Evolutionary conservation across 345 rosid genomes (phyloP), one percentile per base, ranked within the genome.

Genomic region (Citrus unshiu): DNA sequence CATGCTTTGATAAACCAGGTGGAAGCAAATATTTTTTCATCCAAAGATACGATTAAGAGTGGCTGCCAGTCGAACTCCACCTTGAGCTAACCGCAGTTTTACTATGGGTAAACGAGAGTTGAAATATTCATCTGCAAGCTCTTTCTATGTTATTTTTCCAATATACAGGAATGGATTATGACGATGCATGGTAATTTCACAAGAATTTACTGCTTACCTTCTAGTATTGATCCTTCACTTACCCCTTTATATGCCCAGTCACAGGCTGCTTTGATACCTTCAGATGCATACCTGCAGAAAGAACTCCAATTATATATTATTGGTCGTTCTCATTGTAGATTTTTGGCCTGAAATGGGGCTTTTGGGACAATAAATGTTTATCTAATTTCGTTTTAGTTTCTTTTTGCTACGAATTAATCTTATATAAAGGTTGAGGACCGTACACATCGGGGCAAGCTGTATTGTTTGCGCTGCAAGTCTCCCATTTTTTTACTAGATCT

Each of bases 231-330:
- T 57, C 88, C 98, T 61, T 92, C 86, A 13, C 62, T 70, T 2
- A 77, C 98, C 1, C 92, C 96, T 83, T 92, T 91, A 62, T 95
- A 93, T 7, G 99, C 95, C 97, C 96, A 91, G 35, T 91, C 90
- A 74, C 99, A 93, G 3, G 98, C 98, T 18, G 95, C 93, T 82
- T 87, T 84, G 54, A 89, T 90, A 7, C 98, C 85, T 88, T 92
- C 99, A 5, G 94, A 81, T 83, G 98, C 98, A 72, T 95, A 95
- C 49, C 98, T 95, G 82, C 75, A 7, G 18, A 71, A 75, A 76
- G 6, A 18, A 29, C 37, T 4, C 62, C 10, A 43, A 32, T 51
- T 13, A 64, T 29, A 13, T 5, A 65, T 19, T 24, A 46, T 54
- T 10, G 10, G 5, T 40, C 21, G 6, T 67, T 8, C 27, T 19